A percentile compares a stretch with the other conserved stretches of the same genome.
Conservation (phyloP, 305 asterid species). For the Euphrasia arctica region DNA sequence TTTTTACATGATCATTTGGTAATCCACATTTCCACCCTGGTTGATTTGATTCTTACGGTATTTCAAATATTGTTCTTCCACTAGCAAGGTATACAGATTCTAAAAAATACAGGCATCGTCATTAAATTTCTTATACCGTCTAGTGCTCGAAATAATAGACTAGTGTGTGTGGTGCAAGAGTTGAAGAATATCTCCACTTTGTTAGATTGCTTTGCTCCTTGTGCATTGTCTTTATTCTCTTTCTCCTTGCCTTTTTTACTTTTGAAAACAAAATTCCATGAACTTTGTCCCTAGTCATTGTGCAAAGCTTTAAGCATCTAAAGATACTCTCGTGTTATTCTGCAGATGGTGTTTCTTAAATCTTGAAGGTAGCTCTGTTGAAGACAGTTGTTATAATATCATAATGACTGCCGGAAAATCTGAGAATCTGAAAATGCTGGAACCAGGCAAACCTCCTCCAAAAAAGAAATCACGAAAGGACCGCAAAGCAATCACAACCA, state of each 20-base stretch:
- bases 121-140: background rate
- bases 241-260: background rate
- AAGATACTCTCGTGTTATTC: constrained; percentile 10
- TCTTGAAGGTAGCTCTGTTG: constrained; percentile 51
- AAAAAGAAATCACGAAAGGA: constrained; percentile 58
- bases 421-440: constrained; percentile 82
- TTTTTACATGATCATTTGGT: constrained; percentile 3
- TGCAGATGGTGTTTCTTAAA: constrained; percentile 66
- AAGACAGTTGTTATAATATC: constrained; percentile 57
- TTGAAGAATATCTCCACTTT: too few species aligned
- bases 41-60: constrained; percentile 9
- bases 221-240: constrained; percentile 2
- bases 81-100: constrained; percentile 1
- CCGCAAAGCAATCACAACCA: constrained; percentile 41
- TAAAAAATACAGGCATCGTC: background rate
- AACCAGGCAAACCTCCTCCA: constrained; percentile 74
- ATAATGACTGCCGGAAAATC: constrained; percentile 55
- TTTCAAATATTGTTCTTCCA: background rate
- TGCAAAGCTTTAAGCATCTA: constrained; percentile 16
- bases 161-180: background rate
- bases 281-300: constrained; percentile 15
- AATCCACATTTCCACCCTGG: background rate
- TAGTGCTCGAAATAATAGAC: constrained; percentile 6
- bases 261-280: background rate
- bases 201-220: too few species aligned